Percentiles rank a stretch among this genome's conserved stretches.
phyloP scores from a whole-genome alignment of 176 grass and related monocot genomes.

The Rhynchospora breviuscula region DNA sequence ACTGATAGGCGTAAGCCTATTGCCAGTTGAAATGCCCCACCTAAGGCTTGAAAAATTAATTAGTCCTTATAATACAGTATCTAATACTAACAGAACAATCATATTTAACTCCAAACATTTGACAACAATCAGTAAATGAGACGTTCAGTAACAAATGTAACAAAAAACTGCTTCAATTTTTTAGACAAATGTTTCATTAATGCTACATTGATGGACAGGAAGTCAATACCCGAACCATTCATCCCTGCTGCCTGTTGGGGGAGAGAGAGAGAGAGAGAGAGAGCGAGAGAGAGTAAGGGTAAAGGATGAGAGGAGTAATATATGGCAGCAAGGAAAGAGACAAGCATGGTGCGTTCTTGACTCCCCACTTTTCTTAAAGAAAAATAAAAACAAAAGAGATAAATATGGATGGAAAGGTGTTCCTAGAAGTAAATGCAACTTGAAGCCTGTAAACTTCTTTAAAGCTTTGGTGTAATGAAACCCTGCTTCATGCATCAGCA shows the following conservation, averaged over 20 bases:
- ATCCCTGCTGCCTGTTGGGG: conserved; percentile 46
- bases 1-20: neutral
- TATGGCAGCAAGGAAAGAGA: conserved; percentile 53
- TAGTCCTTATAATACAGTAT: neutral
- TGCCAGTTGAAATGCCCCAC: conserved; percentile 1
- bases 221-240: conserved; percentile 99
- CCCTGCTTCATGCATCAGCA: conserved; percentile 37
- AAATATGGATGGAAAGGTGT: conserved; percentile 17
- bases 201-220: conserved; percentile 66
- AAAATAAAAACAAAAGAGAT: conserved; percentile 27
- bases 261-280: neutral
- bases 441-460: conserved; percentile 36
- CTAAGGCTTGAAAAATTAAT: neutral
- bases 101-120: neutral
- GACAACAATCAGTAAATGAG: conserved; percentile 16
- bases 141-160: neutral
- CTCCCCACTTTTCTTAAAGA: conserved; percentile 49
- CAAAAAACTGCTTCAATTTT: conserved; percentile 2
- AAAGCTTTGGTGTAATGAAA: conserved; percentile 29
- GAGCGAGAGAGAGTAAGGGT: neutral
- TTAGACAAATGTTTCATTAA: conserved; percentile 60
- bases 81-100: neutral
- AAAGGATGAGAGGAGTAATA: neutral
- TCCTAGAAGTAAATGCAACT: conserved; percentile 32
- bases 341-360: conserved; percentile 99